Percentiles rank a stretch among this genome's conserved stretches.
Conservation (phyloP, 768 basidiomycete species). For the Tricholomella constricta region DNA sequence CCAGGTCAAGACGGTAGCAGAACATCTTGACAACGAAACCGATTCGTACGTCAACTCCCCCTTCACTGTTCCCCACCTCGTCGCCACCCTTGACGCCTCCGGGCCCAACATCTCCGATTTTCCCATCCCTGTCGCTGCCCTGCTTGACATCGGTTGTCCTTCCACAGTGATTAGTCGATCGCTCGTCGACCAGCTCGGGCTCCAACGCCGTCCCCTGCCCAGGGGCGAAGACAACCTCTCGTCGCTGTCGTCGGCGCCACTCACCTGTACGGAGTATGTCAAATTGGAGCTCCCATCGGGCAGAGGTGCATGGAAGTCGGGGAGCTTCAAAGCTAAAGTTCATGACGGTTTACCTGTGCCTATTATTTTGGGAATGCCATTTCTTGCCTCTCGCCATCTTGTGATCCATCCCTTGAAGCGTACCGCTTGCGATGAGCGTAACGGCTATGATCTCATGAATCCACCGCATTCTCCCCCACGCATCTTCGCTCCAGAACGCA, state of each 20-base stretch:
- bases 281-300: slow-evolving; percentile 14
- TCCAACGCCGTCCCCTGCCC: slow-evolving; percentile 11
- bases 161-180: slow-evolving; percentile 11
- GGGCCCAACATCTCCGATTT: not conserved
- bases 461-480: too few species aligned
- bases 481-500: slow-evolving; percentile 4
- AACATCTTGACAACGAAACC: too few species aligned
- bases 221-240: too few species aligned
- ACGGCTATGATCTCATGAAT: slow-evolving; percentile 15
- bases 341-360: slow-evolving; percentile 20
- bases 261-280: slow-evolving; percentile 21
- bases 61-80: not conserved
- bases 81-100: not conserved
- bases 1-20: too few species aligned
- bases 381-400: slow-evolving; percentile 19
- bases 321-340: slow-evolving; percentile 22
- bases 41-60: too few species aligned
- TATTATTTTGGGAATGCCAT: slow-evolving; percentile 25
- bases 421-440: slow-evolving; percentile 17
- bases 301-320: too few species aligned
- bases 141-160: too few species aligned
- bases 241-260: slow-evolving; percentile 9
- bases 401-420: slow-evolving; percentile 16
- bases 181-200: slow-evolving; percentile 8
- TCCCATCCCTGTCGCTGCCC: too few species aligned